A percentile compares a stretch with the other conserved stretches of the same genome.
phyloP scores from a whole-genome alignment of 2,329 filamentous ascomycete species.

The Alternaria tenuissima region DNA sequence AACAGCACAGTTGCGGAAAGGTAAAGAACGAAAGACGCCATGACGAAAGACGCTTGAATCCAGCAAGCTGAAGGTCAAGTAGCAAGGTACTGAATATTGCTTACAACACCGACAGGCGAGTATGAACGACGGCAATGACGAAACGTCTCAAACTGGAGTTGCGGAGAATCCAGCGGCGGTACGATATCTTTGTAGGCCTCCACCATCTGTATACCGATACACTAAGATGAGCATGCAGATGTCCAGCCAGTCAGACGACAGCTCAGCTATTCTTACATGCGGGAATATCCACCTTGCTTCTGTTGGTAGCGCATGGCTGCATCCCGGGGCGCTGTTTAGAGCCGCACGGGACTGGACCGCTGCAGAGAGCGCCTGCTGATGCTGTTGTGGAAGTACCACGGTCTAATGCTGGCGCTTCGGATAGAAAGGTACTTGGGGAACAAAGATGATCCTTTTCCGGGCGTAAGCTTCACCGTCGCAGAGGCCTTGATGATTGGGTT shows the following conservation, averaged over 20 bases:
- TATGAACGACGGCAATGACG: constrained; percentile 25
- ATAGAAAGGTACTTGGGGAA: constrained; percentile 24
- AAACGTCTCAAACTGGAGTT: constrained; percentile 33
- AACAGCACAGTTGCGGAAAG: constrained; percentile 47
- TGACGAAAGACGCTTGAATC: constrained; percentile 39
- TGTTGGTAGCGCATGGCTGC: constrained; percentile 29
- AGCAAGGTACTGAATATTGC: constrained; percentile 12
- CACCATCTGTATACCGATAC: constrained; percentile 26
- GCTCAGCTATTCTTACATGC: constrained; percentile 40
- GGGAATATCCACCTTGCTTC: constrained; percentile 24
- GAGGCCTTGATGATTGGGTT: constrained; percentile 32
- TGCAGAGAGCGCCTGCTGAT: constrained; percentile 43
- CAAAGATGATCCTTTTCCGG: constrained; percentile 34
- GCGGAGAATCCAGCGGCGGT: constrained; percentile 29
- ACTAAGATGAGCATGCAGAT: constrained; percentile 35
- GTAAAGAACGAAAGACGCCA: constrained; percentile 39
- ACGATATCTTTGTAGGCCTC: constrained; percentile 47
- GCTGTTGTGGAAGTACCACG: constrained; percentile 27
- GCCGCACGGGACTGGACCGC: constrained; percentile 31
- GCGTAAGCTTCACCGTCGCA: constrained; percentile 19
- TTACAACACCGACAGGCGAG: constrained; percentile 20
- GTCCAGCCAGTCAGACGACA: constrained; percentile 36
- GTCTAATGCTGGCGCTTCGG: constrained; percentile 40
- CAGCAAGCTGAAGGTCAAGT: constrained; percentile 37
- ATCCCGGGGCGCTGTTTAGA: constrained; percentile 33